phyloP scores from a whole-genome alignment of 1,284 basidiomycete genomes.

The Moesziomyces antarcticus region DNA sequence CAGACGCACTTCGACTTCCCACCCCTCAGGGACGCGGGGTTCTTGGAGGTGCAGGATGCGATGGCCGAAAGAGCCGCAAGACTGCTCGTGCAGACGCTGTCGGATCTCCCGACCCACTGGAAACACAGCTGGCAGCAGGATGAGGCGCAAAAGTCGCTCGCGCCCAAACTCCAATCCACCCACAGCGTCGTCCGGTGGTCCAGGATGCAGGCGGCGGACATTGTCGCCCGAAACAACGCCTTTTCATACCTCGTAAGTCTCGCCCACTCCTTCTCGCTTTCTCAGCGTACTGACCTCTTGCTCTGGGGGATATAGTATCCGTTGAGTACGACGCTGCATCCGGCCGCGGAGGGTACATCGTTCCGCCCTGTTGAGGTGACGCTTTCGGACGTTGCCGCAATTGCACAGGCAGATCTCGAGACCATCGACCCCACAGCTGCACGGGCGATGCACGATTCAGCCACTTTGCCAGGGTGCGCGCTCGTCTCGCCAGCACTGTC shows the following conservation, averaged over 20 bases:
- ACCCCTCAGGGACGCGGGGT: conserved; percentile 69
- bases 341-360: background rate
- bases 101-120: conserved; percentile 73
- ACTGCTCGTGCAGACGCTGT: conserved; percentile 78
- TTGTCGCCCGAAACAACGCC: conserved; percentile 52
- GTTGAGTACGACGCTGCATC: conserved; percentile 32
- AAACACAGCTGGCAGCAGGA: conserved; percentile 65
- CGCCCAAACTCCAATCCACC: conserved; percentile 51
- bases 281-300: background rate
- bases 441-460: background rate
- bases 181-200: conserved; percentile 46
- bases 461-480: conserved; percentile 19
- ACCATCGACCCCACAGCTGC: too few species aligned
- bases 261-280: too few species aligned
- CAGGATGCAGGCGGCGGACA: conserved; percentile 33
- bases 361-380: conserved; percentile 11
- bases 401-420: background rate
- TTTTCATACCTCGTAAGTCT: conserved; percentile 46
- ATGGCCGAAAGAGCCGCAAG: conserved; percentile 78
- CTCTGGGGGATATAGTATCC: too few species aligned
- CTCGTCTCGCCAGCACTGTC: conserved; percentile 11
- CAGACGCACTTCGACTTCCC: conserved; percentile 70
- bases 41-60: conserved; percentile 73
- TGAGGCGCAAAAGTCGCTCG: conserved; percentile 21
- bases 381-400: conserved; percentile 2